Evolutionary conservation across 257 asterid genomes (phyloP).

Genomic region (Ophiorrhiza pumila): DNA sequence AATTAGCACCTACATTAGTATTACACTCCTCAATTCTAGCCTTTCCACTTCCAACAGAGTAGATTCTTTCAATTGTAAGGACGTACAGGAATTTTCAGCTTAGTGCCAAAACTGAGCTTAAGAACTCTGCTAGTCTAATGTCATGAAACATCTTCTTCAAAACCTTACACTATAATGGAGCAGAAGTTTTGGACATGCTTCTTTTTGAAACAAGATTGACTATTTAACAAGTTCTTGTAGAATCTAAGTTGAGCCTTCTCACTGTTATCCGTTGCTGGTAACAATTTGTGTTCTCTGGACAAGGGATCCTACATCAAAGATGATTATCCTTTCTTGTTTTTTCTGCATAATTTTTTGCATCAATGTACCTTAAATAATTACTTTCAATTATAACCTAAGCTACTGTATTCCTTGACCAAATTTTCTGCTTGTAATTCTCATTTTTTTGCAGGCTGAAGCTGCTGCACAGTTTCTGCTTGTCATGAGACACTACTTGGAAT

Average conservation of each 20-base stretch:
- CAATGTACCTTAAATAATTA: background rate
- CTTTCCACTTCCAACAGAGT: background rate
- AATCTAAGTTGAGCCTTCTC: background rate
- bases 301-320: background rate
- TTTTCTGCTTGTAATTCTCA: background rate
- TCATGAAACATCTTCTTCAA: background rate
- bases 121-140: background rate
- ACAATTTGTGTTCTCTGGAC: background rate
- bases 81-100: background rate
- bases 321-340: background rate
- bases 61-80: background rate
- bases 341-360: background rate
- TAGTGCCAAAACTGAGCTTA: background rate
- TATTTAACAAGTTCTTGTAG: background rate
- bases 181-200: background rate
- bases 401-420: background rate
- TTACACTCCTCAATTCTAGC: background rate
- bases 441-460: conserved; percentile 61
- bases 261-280: background rate
- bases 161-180: background rate
- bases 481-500: conserved; percentile 65
- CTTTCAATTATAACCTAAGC: background rate
- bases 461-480: conserved; percentile 55
- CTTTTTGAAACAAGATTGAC: background rate
- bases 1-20: background rate